Evolutionary conservation across 1,284 basidiomycete genomes (phyloP), one percentile per base, ranked within the genome.

Genomic region (Microbotryum silenes-acaulis): DNA sequence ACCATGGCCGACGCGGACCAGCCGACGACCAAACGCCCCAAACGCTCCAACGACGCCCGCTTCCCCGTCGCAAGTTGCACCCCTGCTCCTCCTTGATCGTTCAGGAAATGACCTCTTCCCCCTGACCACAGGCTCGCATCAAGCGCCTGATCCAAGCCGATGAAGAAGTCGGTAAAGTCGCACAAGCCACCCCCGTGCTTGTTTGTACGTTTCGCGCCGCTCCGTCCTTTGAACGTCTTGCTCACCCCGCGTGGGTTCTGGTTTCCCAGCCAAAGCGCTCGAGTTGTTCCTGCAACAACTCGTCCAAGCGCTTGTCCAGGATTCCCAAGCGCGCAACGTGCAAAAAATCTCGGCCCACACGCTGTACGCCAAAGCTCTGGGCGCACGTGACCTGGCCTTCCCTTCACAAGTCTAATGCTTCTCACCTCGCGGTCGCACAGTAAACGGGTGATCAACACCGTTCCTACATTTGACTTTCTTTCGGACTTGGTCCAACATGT

Each of bases 101-200:
- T 44, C 25, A 21, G 12, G 20, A 48, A 23, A 7, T 18, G 21
- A 14, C 46, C 8, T 23, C 23, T 47, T 47, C n/a, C 53, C 21
- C 21, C 9, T 20, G 21, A 23, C 27, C 27, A 49, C 62, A 69
- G 67, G 94, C 94, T 8, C 84, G 94, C 59, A 98, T 97, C 79
- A 98, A 97, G 82, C 91, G 93, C 80, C 97, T 98, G 65, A 98
- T 98, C 91, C 94, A 98, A 79, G 92, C 94, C 75, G 94, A 99
- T 75, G 96, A 99, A 74, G 94, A 99, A 75, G 94, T 98, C 20
- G 94, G 96, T 60, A 99, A 99, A 77, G 91, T 99, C 21, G 93
- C 96, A 1, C 90, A 92, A 73, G 93, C 91, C 18, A 97, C 94
- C 6, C 96, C 96, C 0, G 85, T 98, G 62, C 89, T 97, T 66